Percentiles rank a stretch among this genome's conserved stretches.
Conservation (phyloP, 345 rosid genomes). For the Bruguiera sexangula region DNA sequence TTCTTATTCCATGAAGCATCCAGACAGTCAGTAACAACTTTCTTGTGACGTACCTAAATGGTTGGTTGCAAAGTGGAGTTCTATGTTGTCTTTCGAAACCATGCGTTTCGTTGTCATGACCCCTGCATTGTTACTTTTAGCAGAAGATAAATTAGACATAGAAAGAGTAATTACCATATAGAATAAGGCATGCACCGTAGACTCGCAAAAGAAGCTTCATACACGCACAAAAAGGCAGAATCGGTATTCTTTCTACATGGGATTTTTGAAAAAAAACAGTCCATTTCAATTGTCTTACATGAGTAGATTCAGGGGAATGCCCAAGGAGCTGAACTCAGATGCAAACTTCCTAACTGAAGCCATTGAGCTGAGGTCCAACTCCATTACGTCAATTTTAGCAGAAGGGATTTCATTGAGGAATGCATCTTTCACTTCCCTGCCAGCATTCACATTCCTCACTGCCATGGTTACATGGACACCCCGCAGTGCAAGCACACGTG, state of each 20-base stretch:
- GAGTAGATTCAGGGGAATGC: conserved; percentile 21
- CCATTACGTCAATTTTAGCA: conserved; percentile 26
- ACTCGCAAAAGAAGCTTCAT: not conserved
- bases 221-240: not conserved
- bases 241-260: not conserved
- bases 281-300: conserved; percentile 13
- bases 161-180: not conserved
- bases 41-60: conserved; percentile 36
- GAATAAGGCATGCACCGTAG: too few species aligned
- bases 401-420: conserved; percentile 12
- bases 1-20: not conserved
- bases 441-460: conserved; percentile 15
- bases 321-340: conserved; percentile 7
- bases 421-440: conserved; percentile 11
- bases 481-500: conserved; percentile 13
- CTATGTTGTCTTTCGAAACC: conserved; percentile 54
- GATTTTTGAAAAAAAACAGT: not conserved
- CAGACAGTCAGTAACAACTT: not conserved
- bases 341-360: conserved; percentile 19
- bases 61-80: conserved; percentile 55
- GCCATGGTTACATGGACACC: conserved; percentile 4
- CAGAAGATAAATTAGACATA: conserved; percentile 2
- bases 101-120: conserved; percentile 36
- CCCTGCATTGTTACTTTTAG: conserved; percentile 63
- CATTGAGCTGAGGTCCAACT: conserved; percentile 17